Conservation (phyloP, 176 grass and related monocot genomes). For the Thinopyrum elongatum region DNA sequence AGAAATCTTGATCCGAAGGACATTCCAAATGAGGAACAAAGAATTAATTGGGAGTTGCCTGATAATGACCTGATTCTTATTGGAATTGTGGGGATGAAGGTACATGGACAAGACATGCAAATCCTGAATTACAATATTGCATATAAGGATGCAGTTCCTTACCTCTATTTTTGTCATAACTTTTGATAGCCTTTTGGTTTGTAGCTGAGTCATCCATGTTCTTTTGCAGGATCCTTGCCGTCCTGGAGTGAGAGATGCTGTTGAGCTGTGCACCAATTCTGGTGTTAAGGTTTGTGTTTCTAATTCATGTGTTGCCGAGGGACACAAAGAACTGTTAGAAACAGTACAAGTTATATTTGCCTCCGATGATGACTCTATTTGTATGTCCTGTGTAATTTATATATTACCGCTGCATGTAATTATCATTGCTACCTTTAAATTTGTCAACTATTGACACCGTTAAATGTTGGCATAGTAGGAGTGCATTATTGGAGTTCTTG, state of each 20-base stretch:
- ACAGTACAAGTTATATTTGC: conserved; percentile 28
- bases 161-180: neutral
- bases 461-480: neutral
- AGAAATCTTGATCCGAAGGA: conserved; percentile 45
- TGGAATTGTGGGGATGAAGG: conserved; percentile 91
- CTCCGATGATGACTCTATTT: neutral
- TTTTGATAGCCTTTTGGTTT: neutral
- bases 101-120: conserved; percentile 37
- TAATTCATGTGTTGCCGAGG: neutral
- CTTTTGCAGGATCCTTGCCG: conserved; percentile 87
- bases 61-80: conserved; percentile 75
- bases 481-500: neutral
- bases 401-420: neutral
- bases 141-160: neutral
- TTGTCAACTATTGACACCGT: neutral
- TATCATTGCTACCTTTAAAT: neutral
- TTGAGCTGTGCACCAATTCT: conserved; percentile 66
- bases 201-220: conserved; percentile 34
- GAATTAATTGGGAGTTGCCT: conserved; percentile 63
- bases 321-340: neutral
- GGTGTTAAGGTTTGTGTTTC: conserved; percentile 70
- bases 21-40: conserved; percentile 68
- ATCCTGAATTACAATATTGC: conserved; percentile 22
- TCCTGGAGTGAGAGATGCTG: conserved; percentile 80
- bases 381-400: conserved; percentile 2